phyloP scores from a whole-genome alignment of 2,329 filamentous ascomycete genomes.

The Penicillium paneum region DNA sequence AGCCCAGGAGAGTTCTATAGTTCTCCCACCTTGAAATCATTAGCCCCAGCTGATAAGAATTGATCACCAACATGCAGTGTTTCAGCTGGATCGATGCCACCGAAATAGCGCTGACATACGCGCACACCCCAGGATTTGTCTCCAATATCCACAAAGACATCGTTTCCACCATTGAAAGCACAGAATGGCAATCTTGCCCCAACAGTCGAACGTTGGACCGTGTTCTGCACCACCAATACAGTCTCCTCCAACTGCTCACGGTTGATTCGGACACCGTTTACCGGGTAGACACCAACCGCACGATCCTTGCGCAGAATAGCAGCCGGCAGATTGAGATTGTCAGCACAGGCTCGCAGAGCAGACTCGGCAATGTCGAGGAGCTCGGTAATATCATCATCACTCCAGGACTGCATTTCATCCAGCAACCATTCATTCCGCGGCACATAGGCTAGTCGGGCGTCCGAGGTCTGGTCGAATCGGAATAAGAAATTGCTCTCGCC shows the following conservation, averaged over 20 bases:
- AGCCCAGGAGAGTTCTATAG: background rate
- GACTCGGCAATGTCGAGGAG: slow-evolving; percentile 88
- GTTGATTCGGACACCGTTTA: slow-evolving; percentile 64
- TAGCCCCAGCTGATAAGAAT: slow-evolving; percentile 89
- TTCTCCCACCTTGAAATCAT: slow-evolving; percentile 80
- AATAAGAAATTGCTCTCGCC: slow-evolving; percentile 97
- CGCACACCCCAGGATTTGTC: slow-evolving; percentile 96
- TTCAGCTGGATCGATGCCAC: slow-evolving; percentile 67
- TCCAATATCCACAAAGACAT: slow-evolving; percentile 97
- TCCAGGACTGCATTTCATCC: slow-evolving; percentile 52
- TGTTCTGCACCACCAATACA: slow-evolving; percentile 89
- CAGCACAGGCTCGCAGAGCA: slow-evolving; percentile 76
- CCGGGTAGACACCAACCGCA: slow-evolving; percentile 72
- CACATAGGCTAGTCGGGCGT: slow-evolving; percentile 66
- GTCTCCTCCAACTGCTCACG: slow-evolving; percentile 94
- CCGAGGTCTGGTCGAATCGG: slow-evolving; percentile 64
- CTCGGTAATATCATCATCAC: slow-evolving; percentile 66
- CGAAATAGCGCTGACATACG: slow-evolving; percentile 89
- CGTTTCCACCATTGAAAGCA: slow-evolving; percentile 94
- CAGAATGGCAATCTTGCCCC: slow-evolving; percentile 78
- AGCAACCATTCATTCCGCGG: slow-evolving; percentile 57
- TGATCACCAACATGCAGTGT: slow-evolving; percentile 95
- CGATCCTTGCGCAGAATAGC: slow-evolving; percentile 82
- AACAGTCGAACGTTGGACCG: slow-evolving; percentile 74
- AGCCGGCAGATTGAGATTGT: slow-evolving; percentile 75